phyloP scores from a whole-genome alignment of 495 filamentous ascomycete genomes.

The Penicillium atrosanguineum region DNA sequence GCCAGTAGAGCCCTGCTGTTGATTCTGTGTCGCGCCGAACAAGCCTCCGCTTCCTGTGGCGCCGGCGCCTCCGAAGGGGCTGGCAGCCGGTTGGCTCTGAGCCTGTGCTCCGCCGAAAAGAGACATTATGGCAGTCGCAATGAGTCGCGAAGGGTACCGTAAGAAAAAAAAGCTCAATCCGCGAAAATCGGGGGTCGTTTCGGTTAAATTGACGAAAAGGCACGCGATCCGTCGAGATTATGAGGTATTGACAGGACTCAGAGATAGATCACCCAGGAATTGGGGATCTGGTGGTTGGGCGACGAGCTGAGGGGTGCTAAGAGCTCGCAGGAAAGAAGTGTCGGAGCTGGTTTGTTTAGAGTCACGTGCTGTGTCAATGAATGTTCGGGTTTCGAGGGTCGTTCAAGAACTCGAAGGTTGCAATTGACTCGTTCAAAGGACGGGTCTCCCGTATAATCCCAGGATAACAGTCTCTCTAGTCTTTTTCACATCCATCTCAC shows the following conservation, averaged over 20 bases:
- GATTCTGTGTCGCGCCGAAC: constrained; percentile 29
- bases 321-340: constrained; percentile 26
- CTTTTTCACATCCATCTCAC: not conserved
- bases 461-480: not conserved
- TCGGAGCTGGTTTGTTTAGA: constrained; percentile 29
- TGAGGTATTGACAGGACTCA: not conserved
- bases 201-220: not conserved
- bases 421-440: not conserved
- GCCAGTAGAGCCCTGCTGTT: constrained; percentile 17
- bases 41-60: constrained; percentile 21
- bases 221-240: not conserved
- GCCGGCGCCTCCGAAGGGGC: constrained; percentile 33
- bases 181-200: not conserved
- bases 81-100: constrained; percentile 26
- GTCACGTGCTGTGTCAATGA: constrained; percentile 24
- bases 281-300: constrained; percentile 7
- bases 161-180: constrained; percentile 19
- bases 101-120: constrained; percentile 39
- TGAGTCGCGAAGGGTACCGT: constrained; percentile 16
- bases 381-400: not conserved
- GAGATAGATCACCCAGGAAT: not conserved
- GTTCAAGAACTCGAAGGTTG: not conserved
- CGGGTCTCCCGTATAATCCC: not conserved
- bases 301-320: constrained; percentile 20
- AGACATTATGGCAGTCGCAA: constrained; percentile 31